A percentile compares a stretch with the other conserved stretches of the same genome.
phyloP scores from a whole-genome alignment of 1,139 yeast species.

The Geotrichum klebahnii region DNA sequence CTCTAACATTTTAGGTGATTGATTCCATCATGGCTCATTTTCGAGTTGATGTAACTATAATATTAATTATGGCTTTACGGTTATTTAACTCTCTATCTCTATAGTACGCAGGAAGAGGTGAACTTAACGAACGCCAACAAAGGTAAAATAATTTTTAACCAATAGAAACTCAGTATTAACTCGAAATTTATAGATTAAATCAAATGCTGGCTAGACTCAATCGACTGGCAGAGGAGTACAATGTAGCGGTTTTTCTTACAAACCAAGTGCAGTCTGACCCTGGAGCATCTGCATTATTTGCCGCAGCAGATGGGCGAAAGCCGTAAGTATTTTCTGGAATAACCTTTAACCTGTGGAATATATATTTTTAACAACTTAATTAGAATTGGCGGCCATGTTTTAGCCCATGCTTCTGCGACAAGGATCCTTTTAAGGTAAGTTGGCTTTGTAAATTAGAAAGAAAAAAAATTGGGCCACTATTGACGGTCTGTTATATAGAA shows the following conservation, averaged over 20 bases:
- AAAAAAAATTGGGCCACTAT: neutral
- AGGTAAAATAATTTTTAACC: constrained; percentile 32
- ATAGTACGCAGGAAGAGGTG: constrained; percentile 55
- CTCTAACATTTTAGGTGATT: constrained; percentile 36
- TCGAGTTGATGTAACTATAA: constrained; percentile 47
- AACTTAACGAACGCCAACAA: constrained; percentile 58
- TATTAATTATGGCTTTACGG: neutral
- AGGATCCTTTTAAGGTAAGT: constrained; percentile 46
- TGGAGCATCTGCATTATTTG: constrained; percentile 61
- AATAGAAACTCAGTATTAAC: neutral
- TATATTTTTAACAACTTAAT: neutral
- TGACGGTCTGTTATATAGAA: constrained; percentile 36
- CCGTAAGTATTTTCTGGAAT: constrained; percentile 39
- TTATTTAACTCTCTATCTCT: neutral
- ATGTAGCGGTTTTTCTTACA: constrained; percentile 56
- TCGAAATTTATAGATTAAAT: constrained; percentile 44
- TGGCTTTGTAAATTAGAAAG: neutral
- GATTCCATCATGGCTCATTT: constrained; percentile 63
- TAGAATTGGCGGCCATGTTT: constrained; percentile 57
- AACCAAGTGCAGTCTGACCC: constrained; percentile 68
- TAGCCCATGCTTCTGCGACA: constrained; percentile 64
- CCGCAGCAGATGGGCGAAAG: constrained; percentile 61
- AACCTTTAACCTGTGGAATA: neutral
- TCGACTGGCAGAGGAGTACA: constrained; percentile 56
- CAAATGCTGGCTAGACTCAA: constrained; percentile 53